These are phyloP conservation scores for Paulownia fortunei DNA, from an alignment of 257 asterid genomes.

Conservation along the genomic window DNA sequence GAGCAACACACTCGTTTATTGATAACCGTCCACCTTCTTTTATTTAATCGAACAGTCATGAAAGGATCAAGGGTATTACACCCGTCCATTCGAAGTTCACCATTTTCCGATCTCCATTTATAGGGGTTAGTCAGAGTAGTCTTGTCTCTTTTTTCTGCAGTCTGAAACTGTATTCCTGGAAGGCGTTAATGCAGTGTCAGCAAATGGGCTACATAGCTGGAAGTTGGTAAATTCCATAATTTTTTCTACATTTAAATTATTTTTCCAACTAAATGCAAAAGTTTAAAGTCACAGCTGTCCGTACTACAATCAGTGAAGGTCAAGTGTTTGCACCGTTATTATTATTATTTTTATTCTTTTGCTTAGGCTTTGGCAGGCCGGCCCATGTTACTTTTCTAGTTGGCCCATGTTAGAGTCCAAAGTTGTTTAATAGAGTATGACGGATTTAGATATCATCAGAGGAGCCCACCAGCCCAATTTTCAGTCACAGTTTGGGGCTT, in stretches of 20 bases:
- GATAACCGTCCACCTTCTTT: neutral
- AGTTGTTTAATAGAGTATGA: neutral
- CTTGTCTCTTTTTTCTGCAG: neutral
- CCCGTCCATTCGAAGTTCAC: neutral
- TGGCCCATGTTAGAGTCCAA: neutral
- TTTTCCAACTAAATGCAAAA: neutral
- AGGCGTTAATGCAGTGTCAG: slow-evolving; percentile 29
- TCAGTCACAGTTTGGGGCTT: too few species aligned
- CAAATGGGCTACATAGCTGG: slow-evolving; percentile 21
- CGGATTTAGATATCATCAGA: too few species aligned
- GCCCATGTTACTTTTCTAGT: neutral
- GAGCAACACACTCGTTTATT: neutral
- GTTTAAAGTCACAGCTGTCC: neutral
- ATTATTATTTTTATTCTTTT: too few species aligned
- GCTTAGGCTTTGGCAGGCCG: neutral
- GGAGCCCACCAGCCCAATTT: too few species aligned
- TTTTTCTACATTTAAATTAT: neutral
- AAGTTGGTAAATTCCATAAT: slow-evolving; percentile 32
- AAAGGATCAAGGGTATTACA: neutral
- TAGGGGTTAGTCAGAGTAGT: neutral
- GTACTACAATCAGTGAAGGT: neutral
- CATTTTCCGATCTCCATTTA: neutral
- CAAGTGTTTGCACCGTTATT: too few species aligned
- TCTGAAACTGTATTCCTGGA: slow-evolving; percentile 18
- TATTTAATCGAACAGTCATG: neutral